Evolutionary conservation across 768 basidiomycete genomes (phyloP), one percentile per base, ranked within the genome.

Genomic region (Lactarius sanguifluus): DNA sequence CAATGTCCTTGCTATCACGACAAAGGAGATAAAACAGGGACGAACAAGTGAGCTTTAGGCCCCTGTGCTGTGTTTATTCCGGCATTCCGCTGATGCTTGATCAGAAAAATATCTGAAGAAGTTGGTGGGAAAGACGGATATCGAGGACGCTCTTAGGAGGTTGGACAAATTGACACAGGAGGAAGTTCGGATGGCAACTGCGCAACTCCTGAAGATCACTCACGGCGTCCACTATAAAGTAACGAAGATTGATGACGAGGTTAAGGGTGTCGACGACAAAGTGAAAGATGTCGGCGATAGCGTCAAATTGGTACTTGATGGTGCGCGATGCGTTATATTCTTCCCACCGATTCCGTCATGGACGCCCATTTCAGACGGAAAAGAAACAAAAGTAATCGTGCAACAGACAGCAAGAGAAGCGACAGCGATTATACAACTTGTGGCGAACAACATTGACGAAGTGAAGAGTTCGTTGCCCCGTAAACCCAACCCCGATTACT

Each of bases 11-110:
- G 47, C 32, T 5, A 47, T 50, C n/a, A n/a, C 34, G 8, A 61
- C 60, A 4, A 52, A 47, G 32, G 60, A 61, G 60, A 52, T 61
- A 5, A 61, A 61, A 7, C 60, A 50, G 7, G 60, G 60, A 12
- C 32, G n/a, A 25, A 47, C 47, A 8, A 47, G 60, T 61, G n/a
- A 38, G 60, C 7, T 38, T 12, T 1, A 25, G 15, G 7, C 18
- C 20, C 28, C 9, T 6, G 16, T 5, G 10, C 2, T 38, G 36
- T 38, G 3, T 32, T 10, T 4, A 8, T 8, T 15, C 15, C 2
- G 12, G 10, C 0, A 1, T 7, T 18, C n/a, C 20, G 47, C 45
- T 32, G 6, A 50, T 50, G 5, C 0, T 9, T 23, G 18, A 10
- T 16, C 9, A 61, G 60, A 52, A 38, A 50, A 36, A 16, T 61